Conservation (phyloP, 78 protist genomes). For the Cavenderia fasciculata region DNA sequence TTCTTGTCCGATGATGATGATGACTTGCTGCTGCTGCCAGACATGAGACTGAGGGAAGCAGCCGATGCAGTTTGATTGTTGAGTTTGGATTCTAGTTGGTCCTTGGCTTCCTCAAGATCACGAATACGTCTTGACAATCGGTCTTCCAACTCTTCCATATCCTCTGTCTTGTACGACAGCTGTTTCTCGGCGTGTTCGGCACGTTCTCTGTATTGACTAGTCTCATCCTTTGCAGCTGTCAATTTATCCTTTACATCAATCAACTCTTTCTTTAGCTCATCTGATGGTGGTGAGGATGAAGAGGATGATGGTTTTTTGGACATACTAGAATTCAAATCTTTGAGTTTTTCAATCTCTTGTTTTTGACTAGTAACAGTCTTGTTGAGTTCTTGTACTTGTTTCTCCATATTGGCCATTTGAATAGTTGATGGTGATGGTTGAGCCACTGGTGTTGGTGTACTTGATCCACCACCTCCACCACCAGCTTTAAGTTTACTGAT, state of each 20-base stretch:
- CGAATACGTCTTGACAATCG: background rate
- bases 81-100: slow-evolving; percentile 19
- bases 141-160: background rate
- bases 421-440: background rate
- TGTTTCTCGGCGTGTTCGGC: background rate
- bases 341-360: slow-evolving; percentile 12
- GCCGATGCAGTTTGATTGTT: slow-evolving; percentile 11
- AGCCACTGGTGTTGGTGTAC: background rate
- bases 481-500: slow-evolving; percentile 12
- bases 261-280: background rate
- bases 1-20: background rate
- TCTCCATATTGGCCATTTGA: background rate
- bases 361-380: background rate
- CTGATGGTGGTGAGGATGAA: background rate
- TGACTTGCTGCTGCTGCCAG: background rate
- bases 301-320: background rate
- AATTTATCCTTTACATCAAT: background rate
- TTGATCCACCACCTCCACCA: background rate
- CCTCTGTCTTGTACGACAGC: background rate
- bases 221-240: background rate
- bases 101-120: slow-evolving; percentile 3
- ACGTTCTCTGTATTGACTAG: slow-evolving; percentile 1
- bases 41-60: slow-evolving; percentile 21
- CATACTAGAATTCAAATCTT: background rate
- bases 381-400: background rate